Evolutionary conservation across 306 rosid genomes (phyloP), one percentile per base, ranked within the genome.

Genomic region (Pyrus bretschneideri): DNA sequence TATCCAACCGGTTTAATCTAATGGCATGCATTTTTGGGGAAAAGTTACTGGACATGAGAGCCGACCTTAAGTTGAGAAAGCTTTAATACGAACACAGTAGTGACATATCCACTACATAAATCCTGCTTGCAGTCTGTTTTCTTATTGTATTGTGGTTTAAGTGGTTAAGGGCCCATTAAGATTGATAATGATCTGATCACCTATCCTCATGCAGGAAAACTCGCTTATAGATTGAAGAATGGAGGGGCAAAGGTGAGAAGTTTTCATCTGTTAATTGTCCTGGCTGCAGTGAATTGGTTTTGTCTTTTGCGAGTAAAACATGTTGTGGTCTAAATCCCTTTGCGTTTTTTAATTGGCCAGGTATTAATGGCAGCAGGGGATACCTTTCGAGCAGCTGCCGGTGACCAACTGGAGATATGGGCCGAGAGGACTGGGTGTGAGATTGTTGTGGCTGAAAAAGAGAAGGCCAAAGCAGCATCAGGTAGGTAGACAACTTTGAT

Each of bases 391-490:
- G 97, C 99, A 80, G 99, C 99, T 78, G 97, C 99, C 33, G 83
- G 97, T 78, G 99, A 95, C 75, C 97, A 95, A 88, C 89, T 95
- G 51, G 99, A 95, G 87, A 92, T 95, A 81, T 95, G 99, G 99
- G 99, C 99, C 19, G 97, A 89, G 85, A 89, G 99, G 83, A 89
- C 92, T 78, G 97, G 86, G 42, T 95, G 99, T 84, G 97, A 95
- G 85, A 95, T 95, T 82, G 88, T 95, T 78, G 80, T 87, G 72
- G 96, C 97, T 81, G 97, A 95, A 82, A 40, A 66, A 69, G 93
- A 90, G 67, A 89, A 92, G 78, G 96, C 96, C 66, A 90, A 95
- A 83, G 99, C 99, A 72, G 40, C 97, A 59, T 76, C 86, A 84
- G 98, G 98, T 90, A 84, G 92, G 97, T 95, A 71, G 79, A 70